These are phyloP conservation scores for Fusarium nygamai DNA, from an alignment of 2,329 filamentous ascomycete genomes.

Conservation along the genomic window DNA sequence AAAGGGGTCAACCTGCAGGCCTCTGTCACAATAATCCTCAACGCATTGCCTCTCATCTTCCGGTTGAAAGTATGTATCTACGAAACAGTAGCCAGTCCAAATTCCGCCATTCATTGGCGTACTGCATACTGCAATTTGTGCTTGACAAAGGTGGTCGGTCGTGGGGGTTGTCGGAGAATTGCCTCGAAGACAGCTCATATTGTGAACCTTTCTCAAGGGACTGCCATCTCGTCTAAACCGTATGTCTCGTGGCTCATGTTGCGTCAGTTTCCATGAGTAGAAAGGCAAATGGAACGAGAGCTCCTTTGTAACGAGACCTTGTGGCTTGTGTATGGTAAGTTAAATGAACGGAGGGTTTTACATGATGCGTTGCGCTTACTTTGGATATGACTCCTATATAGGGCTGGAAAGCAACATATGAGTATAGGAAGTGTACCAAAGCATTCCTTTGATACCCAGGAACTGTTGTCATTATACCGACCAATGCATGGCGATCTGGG, in stretches of 20 bases:
- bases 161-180: accelerated
- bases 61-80: slow-evolving; percentile 1
- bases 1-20: neutral
- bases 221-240: accelerated
- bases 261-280: neutral
- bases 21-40: accelerated
- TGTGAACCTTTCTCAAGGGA: accelerated
- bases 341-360: accelerated
- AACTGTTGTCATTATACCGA: accelerated
- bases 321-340: neutral
- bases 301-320: accelerated
- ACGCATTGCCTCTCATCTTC: neutral
- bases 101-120: accelerated
- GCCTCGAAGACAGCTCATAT: neutral
- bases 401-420: neutral
- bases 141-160: slow-evolving; percentile 2
- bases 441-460: accelerated
- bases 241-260: accelerated
- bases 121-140: slow-evolving; percentile 10
- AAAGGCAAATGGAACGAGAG: neutral
- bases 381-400: neutral
- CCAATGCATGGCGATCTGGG: neutral
- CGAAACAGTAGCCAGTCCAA: slow-evolving; percentile 14
- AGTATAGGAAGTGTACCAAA: neutral
- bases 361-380: accelerated